Evolutionary conservation across 306 rosid genomes (phyloP), one percentile per base, ranked within the genome.

Genomic region (Leucaena leucocephala): DNA sequence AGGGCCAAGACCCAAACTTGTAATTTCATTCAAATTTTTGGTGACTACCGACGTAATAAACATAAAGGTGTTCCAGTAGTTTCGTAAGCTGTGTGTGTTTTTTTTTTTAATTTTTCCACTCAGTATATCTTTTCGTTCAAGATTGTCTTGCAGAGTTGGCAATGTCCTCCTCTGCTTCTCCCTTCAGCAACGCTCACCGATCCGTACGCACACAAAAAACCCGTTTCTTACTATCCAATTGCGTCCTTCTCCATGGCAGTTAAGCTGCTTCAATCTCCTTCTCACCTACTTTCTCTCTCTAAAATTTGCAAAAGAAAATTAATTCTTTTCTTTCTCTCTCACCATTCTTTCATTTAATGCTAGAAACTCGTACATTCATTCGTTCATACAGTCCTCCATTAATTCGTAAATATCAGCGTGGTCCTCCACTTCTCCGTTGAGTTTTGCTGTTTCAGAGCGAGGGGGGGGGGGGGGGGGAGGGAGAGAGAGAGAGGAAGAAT

Each of bases 91-190:
- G n/a, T n/a, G n/a, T n/a, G n/a, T 13, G 22, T 17, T 54, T 54
- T n/a, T 8, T 19, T 54, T 7, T n/a, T n/a, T n/a, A n/a, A n/a
- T n/a, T n/a, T n/a, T 3, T 54, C 78, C 21, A 22, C 54, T n/a
- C 48, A 14, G 71, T 61, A n/a, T 12, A 85, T 85, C 84, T 86
- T 84, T 88, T 72, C 82, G 68, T 76, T 74, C 46, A 76, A 85
- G 93, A 92, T 90, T 92, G 93, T 93, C 97, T 92, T 92, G 92
- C 90, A 82, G 91, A 84, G 94, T 90, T 90, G 97, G 97, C 96
- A 90, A 89, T 85, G 96, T 81, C 36, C 39, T 81, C 36, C 39
- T 59, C 38, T 58, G 87, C 81, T 75, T 79, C 90, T 82, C 80
- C n/a, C 80, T 85, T 78, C 38, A 76, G 82, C 85, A 74, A 17